These are phyloP conservation scores for Raphidocelis subcapitata DNA, from an alignment of 139 green algal genomes.

Conservation along the genomic window DNA sequence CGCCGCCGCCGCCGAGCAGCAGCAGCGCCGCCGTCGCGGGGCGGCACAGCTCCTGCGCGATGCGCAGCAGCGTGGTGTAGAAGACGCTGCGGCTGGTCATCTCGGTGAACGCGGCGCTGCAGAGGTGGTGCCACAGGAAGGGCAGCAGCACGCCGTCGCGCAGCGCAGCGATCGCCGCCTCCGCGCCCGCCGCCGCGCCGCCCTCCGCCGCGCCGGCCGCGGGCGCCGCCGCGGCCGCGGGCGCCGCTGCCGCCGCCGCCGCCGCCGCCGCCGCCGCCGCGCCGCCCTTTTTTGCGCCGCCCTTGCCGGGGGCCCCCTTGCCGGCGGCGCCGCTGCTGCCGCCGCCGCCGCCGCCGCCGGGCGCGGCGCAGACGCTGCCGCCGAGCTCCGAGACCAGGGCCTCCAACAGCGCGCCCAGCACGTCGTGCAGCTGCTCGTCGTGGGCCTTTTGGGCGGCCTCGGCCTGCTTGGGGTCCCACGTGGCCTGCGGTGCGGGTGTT, in stretches of 20 bases:
- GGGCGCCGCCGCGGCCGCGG: background rate
- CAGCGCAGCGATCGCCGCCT: no score
- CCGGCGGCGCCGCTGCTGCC: background rate
- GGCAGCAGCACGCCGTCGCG: constrained; percentile 29
- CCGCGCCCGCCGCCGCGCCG: constrained; percentile 8
- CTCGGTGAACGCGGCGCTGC: constrained; percentile 58
- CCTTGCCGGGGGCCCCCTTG: background rate
- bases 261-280: constrained; percentile 4
- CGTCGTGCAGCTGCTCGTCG: constrained; percentile 56
- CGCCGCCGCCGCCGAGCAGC: background rate
- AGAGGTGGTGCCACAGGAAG: constrained; percentile 52
- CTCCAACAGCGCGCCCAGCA: constrained; percentile 40
- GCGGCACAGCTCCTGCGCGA: constrained; percentile 38
- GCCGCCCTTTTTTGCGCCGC: background rate
- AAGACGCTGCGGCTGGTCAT: constrained; percentile 48
- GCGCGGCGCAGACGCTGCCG: background rate
- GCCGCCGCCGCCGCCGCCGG: background rate
- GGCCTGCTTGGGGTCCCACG: constrained; percentile 60
- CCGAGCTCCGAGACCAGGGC: constrained; percentile 36
- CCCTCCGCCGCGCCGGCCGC: constrained; percentile 18
- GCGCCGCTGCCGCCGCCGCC: constrained; percentile 15
- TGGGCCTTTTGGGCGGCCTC: constrained; percentile 61
- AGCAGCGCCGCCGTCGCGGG: constrained; percentile 20
- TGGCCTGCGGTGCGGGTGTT: background rate
- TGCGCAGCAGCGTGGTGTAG: constrained; percentile 49